A percentile compares a stretch with the other conserved stretches of the same genome.
Evolutionary conservation across 164 flowering plant species (phyloP).

Genomic region (Santalum album): DNA sequence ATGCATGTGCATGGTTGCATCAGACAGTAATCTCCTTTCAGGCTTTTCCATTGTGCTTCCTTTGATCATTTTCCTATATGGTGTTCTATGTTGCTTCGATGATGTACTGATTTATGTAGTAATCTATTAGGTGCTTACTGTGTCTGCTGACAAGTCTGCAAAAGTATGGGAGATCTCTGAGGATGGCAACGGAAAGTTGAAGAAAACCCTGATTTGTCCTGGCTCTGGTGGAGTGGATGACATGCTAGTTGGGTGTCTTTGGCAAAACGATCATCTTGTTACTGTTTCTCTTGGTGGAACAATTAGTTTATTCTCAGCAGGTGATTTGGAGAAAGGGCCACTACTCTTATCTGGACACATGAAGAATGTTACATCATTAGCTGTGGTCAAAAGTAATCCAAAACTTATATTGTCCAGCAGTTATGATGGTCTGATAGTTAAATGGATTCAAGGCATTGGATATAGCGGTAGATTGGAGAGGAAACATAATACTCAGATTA

Average conservation of each 20-base stretch:
- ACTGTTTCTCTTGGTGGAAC: conserved; percentile 93
- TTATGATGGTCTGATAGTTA: conserved; percentile 83
- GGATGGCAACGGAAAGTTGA: conserved; percentile 65
- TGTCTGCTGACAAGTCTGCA: conserved; percentile 94
- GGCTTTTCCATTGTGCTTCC: too few relatives aligned
- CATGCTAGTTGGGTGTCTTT: conserved; percentile 95
- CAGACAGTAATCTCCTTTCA: too few relatives aligned
- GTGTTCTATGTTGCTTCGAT: conserved; percentile 3
- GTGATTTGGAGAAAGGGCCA: conserved; percentile 72
- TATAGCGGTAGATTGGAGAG: conserved; percentile 71
- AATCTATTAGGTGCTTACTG: conserved; percentile 69
- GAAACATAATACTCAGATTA: conserved; percentile 72
- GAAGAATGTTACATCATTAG: conserved; percentile 63
- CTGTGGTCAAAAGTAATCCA: conserved; percentile 47
- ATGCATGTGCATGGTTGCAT: too few relatives aligned
- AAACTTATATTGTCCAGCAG: conserved; percentile 67
- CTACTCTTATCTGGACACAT: conserved; percentile 74
- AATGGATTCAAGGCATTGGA: conserved; percentile 86
- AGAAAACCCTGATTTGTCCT: conserved; percentile 51
- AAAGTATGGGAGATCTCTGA: conserved; percentile 85
- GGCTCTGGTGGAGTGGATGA: conserved; percentile 92
- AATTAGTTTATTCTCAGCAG: conserved; percentile 65
- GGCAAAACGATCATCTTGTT: conserved; percentile 83
- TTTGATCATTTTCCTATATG: too few relatives aligned
- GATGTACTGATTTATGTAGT: conserved; percentile 3